phyloP scores from a whole-genome alignment of 169 alveolate species.

The Cryptosporidium sp. region DNA sequence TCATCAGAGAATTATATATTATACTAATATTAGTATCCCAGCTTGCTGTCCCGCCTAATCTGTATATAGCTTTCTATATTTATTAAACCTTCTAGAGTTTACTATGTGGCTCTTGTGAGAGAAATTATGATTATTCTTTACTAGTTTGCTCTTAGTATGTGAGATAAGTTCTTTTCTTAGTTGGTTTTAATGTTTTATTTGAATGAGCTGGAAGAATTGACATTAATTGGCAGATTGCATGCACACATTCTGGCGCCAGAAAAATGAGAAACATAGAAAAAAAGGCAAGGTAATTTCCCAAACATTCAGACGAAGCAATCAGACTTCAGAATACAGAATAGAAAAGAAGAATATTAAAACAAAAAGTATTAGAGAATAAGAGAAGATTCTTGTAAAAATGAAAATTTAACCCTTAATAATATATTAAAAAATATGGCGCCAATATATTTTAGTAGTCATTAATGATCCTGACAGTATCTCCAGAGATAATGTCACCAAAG shows the following conservation, averaged over 20 bases:
- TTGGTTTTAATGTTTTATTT: too few relatives aligned
- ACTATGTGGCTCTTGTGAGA: neutral
- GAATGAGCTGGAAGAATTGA: too few relatives aligned
- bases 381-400: neutral
- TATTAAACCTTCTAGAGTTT: neutral
- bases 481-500: conserved; percentile 93
- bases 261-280: too few relatives aligned
- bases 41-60: neutral
- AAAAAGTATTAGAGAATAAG: neutral
- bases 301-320: too few relatives aligned
- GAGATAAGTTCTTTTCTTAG: too few relatives aligned
- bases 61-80: neutral
- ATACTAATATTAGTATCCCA: neutral
- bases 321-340: too few relatives aligned
- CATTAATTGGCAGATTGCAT: too few relatives aligned
- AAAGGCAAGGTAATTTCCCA: too few relatives aligned
- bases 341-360: neutral
- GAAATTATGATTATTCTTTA: too few relatives aligned
- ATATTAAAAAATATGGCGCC: neutral
- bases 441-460: conserved; percentile 36
- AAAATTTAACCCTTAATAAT: neutral
- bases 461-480: conserved; percentile 46
- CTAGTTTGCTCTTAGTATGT: too few relatives aligned
- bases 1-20: conserved; percentile 4
- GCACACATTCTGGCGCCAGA: too few relatives aligned